A percentile compares a stretch with the other conserved stretches of the same genome.
Evolutionary conservation across 345 rosid genomes (phyloP).

Genomic region (Corchorus capsularis): DNA sequence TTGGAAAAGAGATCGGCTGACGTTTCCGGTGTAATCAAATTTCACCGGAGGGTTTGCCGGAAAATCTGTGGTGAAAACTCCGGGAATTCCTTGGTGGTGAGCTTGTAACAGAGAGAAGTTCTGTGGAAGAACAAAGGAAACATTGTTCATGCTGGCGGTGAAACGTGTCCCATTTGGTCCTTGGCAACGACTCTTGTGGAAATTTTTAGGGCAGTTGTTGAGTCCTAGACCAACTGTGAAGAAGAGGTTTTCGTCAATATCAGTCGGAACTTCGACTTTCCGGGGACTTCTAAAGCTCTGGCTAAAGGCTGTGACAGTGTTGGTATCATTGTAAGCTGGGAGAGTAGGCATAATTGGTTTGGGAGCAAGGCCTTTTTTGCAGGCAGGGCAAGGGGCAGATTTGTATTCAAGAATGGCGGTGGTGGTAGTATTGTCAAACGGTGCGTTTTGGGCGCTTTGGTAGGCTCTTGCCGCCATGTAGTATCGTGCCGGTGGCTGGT

Average conservation of each 20-base stretch:
- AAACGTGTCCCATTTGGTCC: conserved; percentile 91
- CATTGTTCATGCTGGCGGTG: conserved; percentile 85
- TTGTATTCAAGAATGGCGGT: conserved; percentile 91
- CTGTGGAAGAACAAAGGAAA: conserved; percentile 72
- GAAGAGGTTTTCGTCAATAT: conserved; percentile 68
- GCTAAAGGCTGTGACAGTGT: conserved; percentile 63
- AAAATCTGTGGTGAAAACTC: conserved; percentile 84
- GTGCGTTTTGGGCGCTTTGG: conserved; percentile 70
- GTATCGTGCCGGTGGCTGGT: conserved; percentile 68
- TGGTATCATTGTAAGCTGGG: conserved; percentile 79
- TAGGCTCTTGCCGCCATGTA: conserved; percentile 85
- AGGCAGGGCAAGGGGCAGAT: conserved; percentile 66
- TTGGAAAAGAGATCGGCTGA: conserved; percentile 66
- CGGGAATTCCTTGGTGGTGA: conserved; percentile 55
- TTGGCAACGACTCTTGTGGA: conserved; percentile 51
- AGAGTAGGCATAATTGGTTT: conserved; percentile 55
- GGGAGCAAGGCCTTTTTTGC: conserved; percentile 29
- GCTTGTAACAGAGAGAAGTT: conserved; percentile 79
- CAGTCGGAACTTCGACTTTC: conserved; percentile 64
- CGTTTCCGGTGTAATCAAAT: conserved; percentile 86
- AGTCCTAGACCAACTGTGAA: conserved; percentile 81
- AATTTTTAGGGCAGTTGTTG: conserved; percentile 63
- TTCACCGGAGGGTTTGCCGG: conserved; percentile 64
- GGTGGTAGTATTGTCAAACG: conserved; percentile 85
- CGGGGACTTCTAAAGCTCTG: conserved; percentile 48